phyloP scores from a whole-genome alignment of 768 basidiomycete species.

The Termitomyces sp. region DNA sequence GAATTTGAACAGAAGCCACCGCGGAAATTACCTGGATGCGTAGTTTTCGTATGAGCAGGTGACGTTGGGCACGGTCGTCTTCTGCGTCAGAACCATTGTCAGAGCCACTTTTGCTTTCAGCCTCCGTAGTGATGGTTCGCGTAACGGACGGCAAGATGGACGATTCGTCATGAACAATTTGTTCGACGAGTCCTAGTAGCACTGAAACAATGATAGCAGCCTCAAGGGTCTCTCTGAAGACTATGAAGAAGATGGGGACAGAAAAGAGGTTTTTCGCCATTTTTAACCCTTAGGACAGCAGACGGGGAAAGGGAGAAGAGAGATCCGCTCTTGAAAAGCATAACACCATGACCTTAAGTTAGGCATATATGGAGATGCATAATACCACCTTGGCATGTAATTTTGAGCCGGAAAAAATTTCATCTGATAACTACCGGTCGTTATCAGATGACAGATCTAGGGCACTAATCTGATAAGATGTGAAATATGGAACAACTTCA shows the following conservation, averaged over 20 bases:
- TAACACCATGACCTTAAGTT: background rate
- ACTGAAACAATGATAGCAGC: constrained; percentile 90
- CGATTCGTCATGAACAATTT: constrained; percentile 51
- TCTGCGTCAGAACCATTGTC: constrained; percentile 15
- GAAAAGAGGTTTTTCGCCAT: constrained; percentile 81
- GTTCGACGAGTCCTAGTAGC: constrained; percentile 86
- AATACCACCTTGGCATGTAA: background rate
- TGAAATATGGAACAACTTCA: background rate
- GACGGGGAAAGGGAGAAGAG: constrained; percentile 5
- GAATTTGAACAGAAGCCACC: background rate
- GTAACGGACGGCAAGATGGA: constrained; percentile 11
- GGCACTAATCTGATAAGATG: constrained; percentile 30
- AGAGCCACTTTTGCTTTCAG: constrained; percentile 20
- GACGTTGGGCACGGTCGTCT: constrained; percentile 24
- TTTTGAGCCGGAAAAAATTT: background rate
- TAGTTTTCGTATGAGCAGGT: constrained; percentile 58
- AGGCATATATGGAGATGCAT: constrained; percentile 1
- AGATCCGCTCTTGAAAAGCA: background rate
- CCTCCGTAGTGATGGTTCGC: constrained; percentile 10
- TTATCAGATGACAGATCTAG: constrained; percentile 21
- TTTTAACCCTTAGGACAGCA: constrained; percentile 4
- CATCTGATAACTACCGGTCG: constrained; percentile 17
- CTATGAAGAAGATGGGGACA: constrained; percentile 92
- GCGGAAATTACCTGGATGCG: constrained; percentile 47
- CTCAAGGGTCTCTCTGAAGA: constrained; percentile 93